Evolutionary conservation across 176 grass and related monocot genomes (phyloP), one percentile per base, ranked within the genome.

Genomic region (barley (Hordeum vulgare)): DNA sequence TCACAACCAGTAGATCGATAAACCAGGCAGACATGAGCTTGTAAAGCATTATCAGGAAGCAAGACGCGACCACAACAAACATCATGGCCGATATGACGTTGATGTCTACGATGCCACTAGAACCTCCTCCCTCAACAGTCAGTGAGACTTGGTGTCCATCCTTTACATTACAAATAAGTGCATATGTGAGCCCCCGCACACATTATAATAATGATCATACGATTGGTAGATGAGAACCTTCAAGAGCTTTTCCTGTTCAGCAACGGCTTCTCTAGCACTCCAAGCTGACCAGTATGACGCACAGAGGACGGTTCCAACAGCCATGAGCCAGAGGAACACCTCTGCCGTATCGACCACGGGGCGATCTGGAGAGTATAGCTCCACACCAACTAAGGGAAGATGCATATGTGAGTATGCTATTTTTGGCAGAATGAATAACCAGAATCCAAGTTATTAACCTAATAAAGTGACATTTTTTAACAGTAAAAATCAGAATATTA

Each of bases 261-360:
- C 82, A 69, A 75, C 60, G 23, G 88, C 90, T 87, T 97, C 95
- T 88, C 92, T 94, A 64, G 88, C 81, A 67, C 84, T 97, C 87
- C 90, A 97, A 21, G 95, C 92, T 13, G 95, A 94, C 95, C 95
- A 97, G 91, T 97, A 97, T 18, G 89, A 95, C 59, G 96, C 93
- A 83, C 96, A 94, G 35, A 98, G 79, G 71, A 98, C 92, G 31
- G 96, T 98, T 78, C 96, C 96, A 56, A 98, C 87, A 63, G 96
- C 96, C 96, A 98, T 98, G 68, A 98, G 89, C 96, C 96, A 98
- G 14, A 98, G 93, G 87, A 98, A 98, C 2, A 95, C 96, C 82
- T 98, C 96, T 8, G 96, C 96, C 4, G 90, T 93, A 86, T 98
- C 96, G 8, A 98, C 93, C 42, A 86, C 81, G 11, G 96, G 96